Percentiles rank a stretch among this genome's conserved stretches.
phyloP scores from a whole-genome alignment of 345 rosid genomes.

The Mercurialis annua region DNA sequence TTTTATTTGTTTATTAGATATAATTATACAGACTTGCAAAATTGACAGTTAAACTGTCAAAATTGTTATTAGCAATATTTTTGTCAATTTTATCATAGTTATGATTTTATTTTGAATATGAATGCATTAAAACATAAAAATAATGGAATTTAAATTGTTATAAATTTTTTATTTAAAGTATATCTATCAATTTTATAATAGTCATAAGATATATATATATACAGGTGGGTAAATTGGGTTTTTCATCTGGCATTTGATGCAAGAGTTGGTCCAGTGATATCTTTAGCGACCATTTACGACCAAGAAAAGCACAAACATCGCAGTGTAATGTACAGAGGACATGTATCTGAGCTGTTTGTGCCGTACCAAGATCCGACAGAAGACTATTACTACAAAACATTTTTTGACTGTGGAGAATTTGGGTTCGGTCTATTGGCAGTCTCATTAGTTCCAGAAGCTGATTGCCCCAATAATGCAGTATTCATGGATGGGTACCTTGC shows the following conservation, averaged over 20 bases:
- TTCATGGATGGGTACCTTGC: conserved; percentile 45
- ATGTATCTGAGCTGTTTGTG: conserved; percentile 49
- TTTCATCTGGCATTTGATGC: conserved; percentile 52
- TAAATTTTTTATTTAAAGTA: too few species aligned
- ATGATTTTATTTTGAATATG: too few species aligned
- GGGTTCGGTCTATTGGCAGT: conserved; percentile 45
- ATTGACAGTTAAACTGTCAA: too few species aligned
- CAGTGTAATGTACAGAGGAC: conserved; percentile 46
- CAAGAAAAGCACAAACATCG: conserved; percentile 31
- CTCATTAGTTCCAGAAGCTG: conserved; percentile 39
- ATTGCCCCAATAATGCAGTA: conserved; percentile 51
- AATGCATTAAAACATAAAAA: too few species aligned
- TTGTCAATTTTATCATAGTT: too few species aligned
- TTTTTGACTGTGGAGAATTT: conserved; percentile 46
- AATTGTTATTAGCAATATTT: too few species aligned
- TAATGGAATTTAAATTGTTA: too few species aligned
- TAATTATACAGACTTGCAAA: too few species aligned
- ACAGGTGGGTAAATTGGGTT: conserved; percentile 60
- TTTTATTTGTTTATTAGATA: too few species aligned
- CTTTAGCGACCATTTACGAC: conserved; percentile 50
- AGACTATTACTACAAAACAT: conserved; percentile 40
- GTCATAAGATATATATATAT: too few species aligned
- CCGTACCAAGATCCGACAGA: conserved; percentile 51
- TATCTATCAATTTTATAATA: too few species aligned
- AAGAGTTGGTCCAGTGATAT: conserved; percentile 45